phyloP scores from a whole-genome alignment of 2,329 filamentous ascomycete genomes.

The Talaromyces islandicus region DNA sequence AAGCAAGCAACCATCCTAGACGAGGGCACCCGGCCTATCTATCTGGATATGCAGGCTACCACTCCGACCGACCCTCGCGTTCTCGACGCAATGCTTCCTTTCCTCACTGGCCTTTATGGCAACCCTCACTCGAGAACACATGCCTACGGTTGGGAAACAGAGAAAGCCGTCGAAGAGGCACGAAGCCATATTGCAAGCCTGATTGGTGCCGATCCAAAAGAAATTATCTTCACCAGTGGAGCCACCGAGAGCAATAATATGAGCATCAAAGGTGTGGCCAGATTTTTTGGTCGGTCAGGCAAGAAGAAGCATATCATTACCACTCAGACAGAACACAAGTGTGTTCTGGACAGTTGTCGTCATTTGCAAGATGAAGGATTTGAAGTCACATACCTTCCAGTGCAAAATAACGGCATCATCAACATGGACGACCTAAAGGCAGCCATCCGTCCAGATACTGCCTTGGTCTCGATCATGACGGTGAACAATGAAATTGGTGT shows the following conservation, averaged over 20 bases:
- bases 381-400: conserved; percentile 93
- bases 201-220: conserved; percentile 91
- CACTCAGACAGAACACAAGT: conserved; percentile 97
- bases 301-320: conserved; percentile 99
- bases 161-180: conserved; percentile 85
- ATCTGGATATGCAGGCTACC: conserved; percentile 96
- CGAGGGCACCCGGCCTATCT: conserved; percentile 87
- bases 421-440: conserved; percentile 77
- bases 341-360: conserved; percentile 92
- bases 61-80: conserved; percentile 93
- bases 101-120: conserved; percentile 85
- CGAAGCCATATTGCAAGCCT: conserved; percentile 75
- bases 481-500: conserved; percentile 99
- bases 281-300: conserved; percentile 85
- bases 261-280: conserved; percentile 96
- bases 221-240: conserved; percentile 97
- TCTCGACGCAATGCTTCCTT: conserved; percentile 93
- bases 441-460: conserved; percentile 85
- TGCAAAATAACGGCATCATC: conserved; percentile 79
- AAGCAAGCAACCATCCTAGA: conserved; percentile 92
- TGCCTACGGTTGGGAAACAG: conserved; percentile 97
- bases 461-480: conserved; percentile 92
- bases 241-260: conserved; percentile 99
- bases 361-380: conserved; percentile 97
- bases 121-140: conserved; percentile 97